Base-by-base conservation (phyloP, 306 rosid genomes). In the Urtica urens region DNA sequence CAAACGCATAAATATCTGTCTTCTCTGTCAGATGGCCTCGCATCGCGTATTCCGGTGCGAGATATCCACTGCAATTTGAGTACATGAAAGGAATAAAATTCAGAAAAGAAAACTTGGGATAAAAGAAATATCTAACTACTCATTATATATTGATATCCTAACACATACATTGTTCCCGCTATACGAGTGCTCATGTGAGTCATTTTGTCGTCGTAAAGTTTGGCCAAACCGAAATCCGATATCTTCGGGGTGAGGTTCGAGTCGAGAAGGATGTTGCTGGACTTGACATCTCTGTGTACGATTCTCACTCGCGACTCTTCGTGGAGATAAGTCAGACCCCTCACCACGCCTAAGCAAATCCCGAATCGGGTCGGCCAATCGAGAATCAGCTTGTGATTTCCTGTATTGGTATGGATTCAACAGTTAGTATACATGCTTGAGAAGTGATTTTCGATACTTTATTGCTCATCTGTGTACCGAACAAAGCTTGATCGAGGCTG, bases 401-500 rank as follows among this genome's bases (percentile, higher is more conserved):
- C 93, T n/a, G n/a, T 28, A n/a, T n/a, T n/a, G n/a, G n/a, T n/a
- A n/a, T n/a, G n/a, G n/a, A n/a, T n/a, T n/a, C n/a, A n/a, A n/a
- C n/a, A n/a, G n/a, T n/a, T n/a, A n/a, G n/a, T n/a, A n/a, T n/a
- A n/a, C n/a, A n/a, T n/a, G n/a, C n/a, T n/a, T n/a, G n/a, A n/a
- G n/a, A n/a, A n/a, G n/a, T n/a, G n/a, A n/a, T n/a, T n/a, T 78
- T 77, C n/a, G n/a, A n/a, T 30, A 5, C 17, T 16, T 35, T 15
- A 27, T 14, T 30, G 55, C 29, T 54, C 8, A 44, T 46, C 38
- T 35, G 71, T 19, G n/a, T 77, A 86, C 94, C 94, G 68, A 86
- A 86, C 46, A 86, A 23, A 51, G 81, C 93, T 79, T 82, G 90
- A 69, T 82, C 93, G 50, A 86, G 86, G 58, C 93, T 82, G 68